phyloP scores from a whole-genome alignment of 495 filamentous ascomycete genomes.

The Penicilliopsis zonata region DNA sequence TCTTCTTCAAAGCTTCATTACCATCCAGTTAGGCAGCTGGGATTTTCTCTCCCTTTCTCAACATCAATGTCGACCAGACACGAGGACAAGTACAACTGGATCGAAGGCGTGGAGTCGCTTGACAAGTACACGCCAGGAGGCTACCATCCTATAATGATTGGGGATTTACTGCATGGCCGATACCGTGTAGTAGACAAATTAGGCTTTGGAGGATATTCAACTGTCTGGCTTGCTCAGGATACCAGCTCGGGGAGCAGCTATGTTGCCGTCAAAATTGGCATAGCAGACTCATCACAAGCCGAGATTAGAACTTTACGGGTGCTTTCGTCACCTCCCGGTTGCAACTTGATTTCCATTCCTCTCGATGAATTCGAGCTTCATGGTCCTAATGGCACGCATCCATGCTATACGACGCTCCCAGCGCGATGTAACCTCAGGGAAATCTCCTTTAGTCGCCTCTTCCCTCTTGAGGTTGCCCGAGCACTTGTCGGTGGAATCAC shows the following conservation, averaged over 20 bases:
- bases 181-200: constrained; percentile 19
- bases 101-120: constrained; percentile 2
- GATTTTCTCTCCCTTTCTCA: too few species aligned
- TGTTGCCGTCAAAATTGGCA: constrained; percentile 3
- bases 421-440: constrained; percentile 3
- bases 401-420: constrained; percentile 2
- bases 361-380: constrained; percentile 3
- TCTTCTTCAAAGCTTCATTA: too few species aligned
- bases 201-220: constrained; percentile 22
- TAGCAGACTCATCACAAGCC: not conserved
- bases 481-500: constrained; percentile 1
- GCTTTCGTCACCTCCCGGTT: not conserved
- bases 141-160: constrained; percentile 24
- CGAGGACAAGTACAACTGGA: constrained; percentile 9
- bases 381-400: constrained; percentile 2
- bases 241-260: not conserved
- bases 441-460: constrained; percentile 1
- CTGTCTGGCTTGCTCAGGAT: constrained; percentile 24
- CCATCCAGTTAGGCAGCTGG: too few species aligned
- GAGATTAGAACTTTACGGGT: constrained; percentile 1
- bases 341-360: constrained; percentile 1
- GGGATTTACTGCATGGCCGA: constrained; percentile 14
- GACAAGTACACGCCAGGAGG: constrained; percentile 14
- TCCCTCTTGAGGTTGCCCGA: constrained; percentile 3
- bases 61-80: too few species aligned